Percentiles rank a stretch among this genome's conserved stretches.
phyloP scores from a whole-genome alignment of 78 protist species.

The Paulinella micropora region DNA sequence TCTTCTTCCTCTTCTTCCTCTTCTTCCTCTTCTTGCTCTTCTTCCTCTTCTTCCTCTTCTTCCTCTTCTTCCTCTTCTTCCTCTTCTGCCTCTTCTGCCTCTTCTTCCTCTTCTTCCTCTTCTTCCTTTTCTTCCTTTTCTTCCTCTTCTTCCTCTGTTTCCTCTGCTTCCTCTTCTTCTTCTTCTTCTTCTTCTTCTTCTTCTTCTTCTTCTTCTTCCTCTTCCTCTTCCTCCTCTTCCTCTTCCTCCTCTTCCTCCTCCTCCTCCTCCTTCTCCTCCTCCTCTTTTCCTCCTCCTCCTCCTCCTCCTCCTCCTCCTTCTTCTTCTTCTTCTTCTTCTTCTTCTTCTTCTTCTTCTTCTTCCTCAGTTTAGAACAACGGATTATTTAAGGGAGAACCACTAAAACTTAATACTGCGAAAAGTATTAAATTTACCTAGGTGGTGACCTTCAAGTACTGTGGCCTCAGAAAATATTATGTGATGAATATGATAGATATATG shows the following conservation, averaged over 20 bases:
- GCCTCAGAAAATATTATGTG: too few species aligned
- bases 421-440: too few species aligned
- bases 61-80: too few species aligned
- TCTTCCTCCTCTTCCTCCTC: neutral
- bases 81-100: too few species aligned
- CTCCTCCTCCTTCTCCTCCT: neutral
- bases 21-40: neutral
- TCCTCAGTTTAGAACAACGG: too few species aligned
- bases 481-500: too few species aligned
- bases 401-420: too few species aligned
- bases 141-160: neutral
- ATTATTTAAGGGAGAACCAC: too few species aligned
- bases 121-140: neutral
- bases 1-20: neutral
- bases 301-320: neutral
- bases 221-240: neutral
- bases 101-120: too few species aligned
- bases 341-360: neutral
- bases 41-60: neutral
- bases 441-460: too few species aligned
- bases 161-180: too few species aligned
- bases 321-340: neutral
- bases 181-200: too few species aligned
- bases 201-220: neutral
- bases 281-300: neutral